Evolutionary conservation across 2,329 filamentous ascomycete genomes (phyloP), one percentile per base, ranked within the genome.

Genomic region (Talaromyces albobiverticillius): DNA sequence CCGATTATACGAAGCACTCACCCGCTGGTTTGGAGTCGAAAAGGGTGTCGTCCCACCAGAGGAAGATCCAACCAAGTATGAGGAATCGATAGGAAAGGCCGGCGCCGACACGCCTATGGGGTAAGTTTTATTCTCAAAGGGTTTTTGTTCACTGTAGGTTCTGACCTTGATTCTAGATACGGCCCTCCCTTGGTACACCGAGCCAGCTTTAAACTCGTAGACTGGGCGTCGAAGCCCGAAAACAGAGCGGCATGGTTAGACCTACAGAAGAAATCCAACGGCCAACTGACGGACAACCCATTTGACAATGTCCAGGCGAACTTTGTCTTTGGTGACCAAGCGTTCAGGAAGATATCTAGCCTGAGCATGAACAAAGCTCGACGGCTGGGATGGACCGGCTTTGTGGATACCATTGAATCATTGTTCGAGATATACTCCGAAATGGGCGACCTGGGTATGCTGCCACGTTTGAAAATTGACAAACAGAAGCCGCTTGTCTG

Each of bases 1-100:
- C 1, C 60, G 55, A 41, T 57, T 67, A n/a, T 68, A 64, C 62
- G 56, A 61, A 18, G 58, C 53, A 23, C 52, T 68, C 51, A 61
- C 62, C 11, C 57, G 57, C 6, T 66, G 62, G 60, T 68, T 61
- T 48, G 61, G 60, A 3, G 53, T 64, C n/a, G n/a, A n/a, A n/a
- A 56, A 54, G 49, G 48, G 49, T 11, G 32, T 47, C 14, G 34
- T 54, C 18, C 36, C 43, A n/a, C 56, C 56, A 23, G 49, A 55
- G 23, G 45, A 48, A 18, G 58, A 64, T 48, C 26, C 54, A 14
- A 61, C 60, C 57, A 64, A 62, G 61, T 55, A 22, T 41, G 22
- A 40, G 16, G 51, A 47, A 40, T 36, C 18, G 29, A 40, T 41
- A 18, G 59, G 62, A 42, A 56, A 53, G 16, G 32, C 55, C 6